Base-by-base conservation (phyloP, 1,139 yeast species). In the Debaryomycetaceae sp. region DNA sequence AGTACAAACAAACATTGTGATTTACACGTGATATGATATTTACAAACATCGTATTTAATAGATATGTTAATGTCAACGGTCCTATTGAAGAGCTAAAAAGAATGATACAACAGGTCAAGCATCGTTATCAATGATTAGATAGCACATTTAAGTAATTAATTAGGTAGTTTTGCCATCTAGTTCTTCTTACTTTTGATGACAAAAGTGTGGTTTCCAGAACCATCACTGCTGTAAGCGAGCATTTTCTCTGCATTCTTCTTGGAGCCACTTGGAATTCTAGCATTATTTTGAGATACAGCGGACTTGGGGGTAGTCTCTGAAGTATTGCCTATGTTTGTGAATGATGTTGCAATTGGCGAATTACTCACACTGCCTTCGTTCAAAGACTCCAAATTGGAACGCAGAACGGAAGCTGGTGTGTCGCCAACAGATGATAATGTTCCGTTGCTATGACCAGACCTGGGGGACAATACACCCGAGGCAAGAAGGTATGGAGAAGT, bases 401-500 rank as follows among this genome's bases (percentile, higher is more conserved):
- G 48, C 48, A 42, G 53, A 23, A 44, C 47, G 35, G 54, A 52
- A 9, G 42, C 48, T 22, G 67, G 63, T 1, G 66, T 59, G 3
- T 54, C 55, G 1, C 56, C 46, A 22, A 61, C 57, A 6, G 70
- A 59, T 14, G 65, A 54, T 1, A 54, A 45, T 1, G 52, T 47
- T 14, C 48, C 47, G 13, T 50, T 51, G 41, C 62, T 55, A 37
- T 48, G 51, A 41, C 58, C 68, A 53, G 62, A 69, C 49, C 70
- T 74, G 4, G 83, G 81, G 5, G 84, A 75, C 38, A 74, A 59
- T 40, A 76, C 49, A 0, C 84, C 85, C 0, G 84, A 72, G 0
- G 86, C 84, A 46, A 81, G 60, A 41, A 81, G 65, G 50, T 79
- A 82, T 2, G 87, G 86, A 1, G 86, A 79, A 0, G 81, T 75